Evolutionary conservation across 2,329 filamentous ascomycete species (phyloP).

Genomic region (Alternaria arborescens): DNA sequence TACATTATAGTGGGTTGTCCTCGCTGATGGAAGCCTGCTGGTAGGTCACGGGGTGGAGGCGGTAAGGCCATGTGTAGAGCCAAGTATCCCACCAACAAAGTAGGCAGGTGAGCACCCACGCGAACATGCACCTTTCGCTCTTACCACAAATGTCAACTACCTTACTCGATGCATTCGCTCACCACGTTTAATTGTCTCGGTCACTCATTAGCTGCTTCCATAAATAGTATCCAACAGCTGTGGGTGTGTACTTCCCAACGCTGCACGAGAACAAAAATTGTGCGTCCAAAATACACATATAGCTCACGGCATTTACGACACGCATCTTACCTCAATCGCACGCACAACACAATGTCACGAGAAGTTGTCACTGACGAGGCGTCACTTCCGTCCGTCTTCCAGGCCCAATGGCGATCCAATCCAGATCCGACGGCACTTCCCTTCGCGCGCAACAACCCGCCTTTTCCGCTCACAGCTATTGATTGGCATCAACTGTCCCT

Average conservation of each 20-base stretch:
- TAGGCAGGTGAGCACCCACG: not conserved
- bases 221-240: not conserved
- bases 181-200: not conserved
- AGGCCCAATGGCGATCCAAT: slow-evolving; percentile 39
- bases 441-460: slow-evolving; percentile 45
- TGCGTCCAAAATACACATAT: not conserved
- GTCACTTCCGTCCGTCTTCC: slow-evolving; percentile 43
- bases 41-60: too few species aligned
- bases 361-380: slow-evolving; percentile 27
- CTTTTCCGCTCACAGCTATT: slow-evolving; percentile 47
- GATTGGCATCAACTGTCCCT: slow-evolving; percentile 48
- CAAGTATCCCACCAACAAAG: not conserved
- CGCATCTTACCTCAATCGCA: not conserved
- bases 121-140: not conserved
- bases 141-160: not conserved
- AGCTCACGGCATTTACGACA: not conserved
- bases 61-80: too few species aligned
- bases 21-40: too few species aligned
- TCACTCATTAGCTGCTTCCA: not conserved
- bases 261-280: not conserved
- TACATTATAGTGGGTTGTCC: too few species aligned
- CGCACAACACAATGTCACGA: slow-evolving; percentile 20
- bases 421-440: slow-evolving; percentile 46
- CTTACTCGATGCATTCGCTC: not conserved
- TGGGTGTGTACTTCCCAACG: not conserved